phyloP scores from a whole-genome alignment of 2,329 filamentous ascomycete species.

The Fusarium pininemorale region DNA sequence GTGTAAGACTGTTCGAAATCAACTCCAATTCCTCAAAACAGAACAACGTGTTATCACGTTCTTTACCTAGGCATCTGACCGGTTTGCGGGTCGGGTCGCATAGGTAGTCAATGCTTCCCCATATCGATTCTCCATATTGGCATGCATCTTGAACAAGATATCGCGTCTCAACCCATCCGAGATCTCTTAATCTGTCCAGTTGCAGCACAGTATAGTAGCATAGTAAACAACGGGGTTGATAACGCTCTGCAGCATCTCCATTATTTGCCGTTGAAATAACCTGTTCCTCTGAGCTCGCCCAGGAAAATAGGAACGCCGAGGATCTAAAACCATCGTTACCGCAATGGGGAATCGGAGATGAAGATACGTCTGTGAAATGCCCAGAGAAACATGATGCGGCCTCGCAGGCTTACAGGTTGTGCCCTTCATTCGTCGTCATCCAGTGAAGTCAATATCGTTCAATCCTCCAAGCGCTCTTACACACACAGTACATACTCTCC shows the following conservation, averaged over 20 bases:
- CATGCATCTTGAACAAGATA: constrained; percentile 1
- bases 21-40: background rate
- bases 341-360: background rate
- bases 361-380: background rate
- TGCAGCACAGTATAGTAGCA: background rate
- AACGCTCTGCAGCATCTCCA: background rate
- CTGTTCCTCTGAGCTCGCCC: background rate
- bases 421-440: background rate
- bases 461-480: background rate
- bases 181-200: background rate
- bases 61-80: constrained; percentile 10
- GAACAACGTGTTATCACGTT: constrained; percentile 4
- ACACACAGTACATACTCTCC: background rate
- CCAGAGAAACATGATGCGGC: constrained; percentile 12
- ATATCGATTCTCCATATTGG: constrained; percentile 18
- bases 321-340: constrained; percentile 1
- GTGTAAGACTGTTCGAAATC: background rate
- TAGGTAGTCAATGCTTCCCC: background rate
- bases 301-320: background rate
- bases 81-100: background rate
- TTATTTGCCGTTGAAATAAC: background rate
- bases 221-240: background rate
- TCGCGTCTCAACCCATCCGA: constrained; percentile 2
- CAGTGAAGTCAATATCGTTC: background rate
- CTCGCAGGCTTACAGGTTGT: constrained; percentile 1